phyloP scores from a whole-genome alignment of 2,329 filamentous ascomycete species.

The Albophoma yamanashiensis region DNA sequence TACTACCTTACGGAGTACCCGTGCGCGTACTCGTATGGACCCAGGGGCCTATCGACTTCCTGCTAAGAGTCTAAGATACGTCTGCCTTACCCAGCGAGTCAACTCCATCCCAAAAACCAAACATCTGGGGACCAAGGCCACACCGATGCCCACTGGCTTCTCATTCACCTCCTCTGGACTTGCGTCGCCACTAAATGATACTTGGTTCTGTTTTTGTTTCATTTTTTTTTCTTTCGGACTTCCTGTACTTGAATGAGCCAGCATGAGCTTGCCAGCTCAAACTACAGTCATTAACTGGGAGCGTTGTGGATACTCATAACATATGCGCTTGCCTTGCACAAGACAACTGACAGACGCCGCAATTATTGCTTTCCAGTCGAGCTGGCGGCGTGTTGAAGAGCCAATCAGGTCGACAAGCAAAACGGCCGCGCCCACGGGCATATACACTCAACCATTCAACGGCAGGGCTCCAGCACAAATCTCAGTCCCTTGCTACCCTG shows the following conservation, averaged over 20 bases:
- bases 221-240: neutral
- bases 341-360: too few relatives aligned
- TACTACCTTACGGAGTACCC: too few relatives aligned
- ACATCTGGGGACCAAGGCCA: neutral
- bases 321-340: too few relatives aligned
- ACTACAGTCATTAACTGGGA: too few relatives aligned
- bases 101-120: neutral
- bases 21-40: too few relatives aligned
- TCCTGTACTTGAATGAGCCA: neutral
- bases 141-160: neutral
- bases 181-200: neutral
- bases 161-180: neutral
- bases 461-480: conserved; percentile 17
- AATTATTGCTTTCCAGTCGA: too few relatives aligned
- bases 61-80: too few relatives aligned
- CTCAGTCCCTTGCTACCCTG: conserved; percentile 22
- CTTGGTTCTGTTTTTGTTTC: too few relatives aligned
- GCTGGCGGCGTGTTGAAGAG: too few relatives aligned
- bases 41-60: too few relatives aligned
- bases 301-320: too few relatives aligned
- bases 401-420: neutral
- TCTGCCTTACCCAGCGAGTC: neutral
- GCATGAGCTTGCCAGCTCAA: neutral
- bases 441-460: neutral
- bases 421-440: neutral